Percentiles rank a stretch among this genome's conserved stretches.
Evolutionary conservation across 495 filamentous ascomycete species (phyloP).

Genomic region (Bombardia bombarda): DNA sequence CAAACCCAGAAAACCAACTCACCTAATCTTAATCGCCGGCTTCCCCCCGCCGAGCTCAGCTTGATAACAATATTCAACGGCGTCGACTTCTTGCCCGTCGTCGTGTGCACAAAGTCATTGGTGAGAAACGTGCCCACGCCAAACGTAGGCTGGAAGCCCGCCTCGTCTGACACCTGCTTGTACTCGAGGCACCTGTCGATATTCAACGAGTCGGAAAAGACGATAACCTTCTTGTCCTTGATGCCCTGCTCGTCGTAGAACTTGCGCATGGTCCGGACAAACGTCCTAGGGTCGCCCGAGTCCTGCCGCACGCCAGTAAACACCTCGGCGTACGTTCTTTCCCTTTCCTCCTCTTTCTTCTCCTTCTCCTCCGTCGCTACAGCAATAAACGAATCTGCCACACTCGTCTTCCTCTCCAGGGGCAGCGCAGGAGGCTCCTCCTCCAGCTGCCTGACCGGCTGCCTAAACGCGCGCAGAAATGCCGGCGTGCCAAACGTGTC

Average conservation of each 20-base stretch:
- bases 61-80: slow-evolving; percentile 98
- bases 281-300: slow-evolving; percentile 79
- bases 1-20: background rate
- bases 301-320: slow-evolving; percentile 90
- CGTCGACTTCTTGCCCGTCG: slow-evolving; percentile 70
- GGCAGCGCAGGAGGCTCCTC: background rate
- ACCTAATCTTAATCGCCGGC: slow-evolving; percentile 84
- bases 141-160: slow-evolving; percentile 76
- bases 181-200: slow-evolving; percentile 89
- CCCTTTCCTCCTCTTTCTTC: slow-evolving; percentile 6
- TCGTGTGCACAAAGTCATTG: slow-evolving; percentile 71
- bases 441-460: slow-evolving; percentile 38
- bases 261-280: slow-evolving; percentile 71
- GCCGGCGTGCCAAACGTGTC: slow-evolving; percentile 94
- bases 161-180: slow-evolving; percentile 67
- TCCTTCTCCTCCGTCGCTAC: slow-evolving; percentile 7
- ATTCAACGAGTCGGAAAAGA: slow-evolving; percentile 95
- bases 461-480: slow-evolving; percentile 77
- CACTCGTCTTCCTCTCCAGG: slow-evolving; percentile 15
- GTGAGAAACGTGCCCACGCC: slow-evolving; percentile 94
- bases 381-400: slow-evolving; percentile 26
- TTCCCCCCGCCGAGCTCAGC: slow-evolving; percentile 69
- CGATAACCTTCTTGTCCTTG: slow-evolving; percentile 77
- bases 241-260: slow-evolving; percentile 78
- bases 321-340: slow-evolving; percentile 68